Evolutionary conservation across 257 asterid species (phyloP), one percentile per base, ranked within the genome.

Genomic region (Capsicum baccatum): DNA sequence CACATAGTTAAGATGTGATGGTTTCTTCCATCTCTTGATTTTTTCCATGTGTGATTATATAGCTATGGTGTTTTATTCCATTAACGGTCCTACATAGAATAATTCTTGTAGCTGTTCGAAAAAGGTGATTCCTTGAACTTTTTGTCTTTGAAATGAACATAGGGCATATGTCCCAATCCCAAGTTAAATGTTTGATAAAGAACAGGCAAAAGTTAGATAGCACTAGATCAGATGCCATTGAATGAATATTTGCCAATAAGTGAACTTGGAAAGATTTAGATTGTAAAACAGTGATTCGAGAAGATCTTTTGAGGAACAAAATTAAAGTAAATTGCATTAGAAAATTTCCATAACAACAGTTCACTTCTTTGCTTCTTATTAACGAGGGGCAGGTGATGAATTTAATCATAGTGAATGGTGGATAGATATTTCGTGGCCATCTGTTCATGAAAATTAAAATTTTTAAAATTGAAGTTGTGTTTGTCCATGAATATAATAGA

Each of bases 121-220:
- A 74, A 74, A 21, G 42, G 47, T 50, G 42, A 73, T 21, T 50
- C 21, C 13, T 26, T 50, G 6, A 76, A 76, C 21, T 21, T 50
- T 68, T 21, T 52, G 13, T 76, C 63, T 76, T 4, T 52, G 62
- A 52, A 76, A 76, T 76, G 62, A 74, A 74, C 21, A 21, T 12
- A 21, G 0, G 81, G 2, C 44, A 74, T 50, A 6, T 74, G 44
- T 50, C 59, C 9, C 39, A n/a, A 47, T 71, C 79, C 10, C 2
- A 6, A 37, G 10, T 44, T 6, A 71, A 48, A 50, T 74, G 62
- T 50, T 74, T 74, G 47, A 50, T 74, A 74, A 74, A 74, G 47
- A 50, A 74, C 4, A n/a, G 15, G 35, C 57, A 50, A 74, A 50
- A 12, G 39, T 33, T 74, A 13, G 9, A 54, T 19, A 21, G 60